Conservation (phyloP, 192 early-diverging fungal species). For the Umbelopsis sp. region DNA sequence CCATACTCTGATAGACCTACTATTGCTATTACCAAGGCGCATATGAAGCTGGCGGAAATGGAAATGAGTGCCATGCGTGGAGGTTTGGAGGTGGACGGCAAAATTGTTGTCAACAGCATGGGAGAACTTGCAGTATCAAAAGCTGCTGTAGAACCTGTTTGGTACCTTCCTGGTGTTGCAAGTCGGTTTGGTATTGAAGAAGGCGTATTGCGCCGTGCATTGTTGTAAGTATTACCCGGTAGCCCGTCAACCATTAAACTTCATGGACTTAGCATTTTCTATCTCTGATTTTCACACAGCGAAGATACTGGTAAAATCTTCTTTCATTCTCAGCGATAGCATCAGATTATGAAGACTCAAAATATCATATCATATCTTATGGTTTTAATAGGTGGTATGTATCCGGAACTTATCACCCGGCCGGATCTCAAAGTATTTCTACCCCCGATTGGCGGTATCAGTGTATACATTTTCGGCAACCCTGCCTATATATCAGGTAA, state of each 20-base stretch:
- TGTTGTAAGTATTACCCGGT: slow-evolving; percentile 65
- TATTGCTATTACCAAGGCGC: slow-evolving; percentile 92
- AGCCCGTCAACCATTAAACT: neutral
- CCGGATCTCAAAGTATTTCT: slow-evolving; percentile 93
- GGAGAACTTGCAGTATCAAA: slow-evolving; percentile 90
- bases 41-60: slow-evolving; percentile 93
- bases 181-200: slow-evolving; percentile 86
- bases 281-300: slow-evolving; percentile 25
- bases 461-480: slow-evolving; percentile 93
- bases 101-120: slow-evolving; percentile 71
- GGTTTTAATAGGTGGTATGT: slow-evolving; percentile 68
- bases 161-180: slow-evolving; percentile 93
- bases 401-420: slow-evolving; percentile 91
- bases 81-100: slow-evolving; percentile 74
- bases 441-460: slow-evolving; percentile 91
- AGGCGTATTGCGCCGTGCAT: slow-evolving; percentile 74
- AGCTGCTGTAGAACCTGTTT: slow-evolving; percentile 94
- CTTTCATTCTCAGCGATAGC: neutral
- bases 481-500: slow-evolving; percentile 68
- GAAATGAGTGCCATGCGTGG: slow-evolving; percentile 70
- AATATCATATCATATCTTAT: neutral
- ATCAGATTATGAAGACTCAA: neutral
- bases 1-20: slow-evolving; percentile 63
- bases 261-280: neutral
- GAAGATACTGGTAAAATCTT: slow-evolving; percentile 74